Percentiles rank a stretch among this genome's conserved stretches.
These are phyloP conservation scores for Onygenales sp. DNA, from an alignment of 2,329 filamentous ascomycete genomes.

Conservation along the genomic window DNA sequence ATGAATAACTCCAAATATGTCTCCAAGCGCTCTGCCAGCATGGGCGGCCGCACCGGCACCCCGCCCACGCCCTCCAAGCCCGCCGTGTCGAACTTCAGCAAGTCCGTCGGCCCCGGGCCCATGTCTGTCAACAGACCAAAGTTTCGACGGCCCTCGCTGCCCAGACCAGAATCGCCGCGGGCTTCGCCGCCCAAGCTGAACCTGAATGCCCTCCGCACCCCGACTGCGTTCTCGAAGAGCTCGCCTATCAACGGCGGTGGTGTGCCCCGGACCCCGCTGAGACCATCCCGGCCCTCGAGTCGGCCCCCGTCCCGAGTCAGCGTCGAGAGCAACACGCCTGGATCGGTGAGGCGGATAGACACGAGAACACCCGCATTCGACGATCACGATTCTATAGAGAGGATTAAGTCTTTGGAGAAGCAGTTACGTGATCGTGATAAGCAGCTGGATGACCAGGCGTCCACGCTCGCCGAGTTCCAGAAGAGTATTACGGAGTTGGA, in stretches of 20 bases:
- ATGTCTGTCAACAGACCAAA: constrained; percentile 58
- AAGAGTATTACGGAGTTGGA: constrained; percentile 73
- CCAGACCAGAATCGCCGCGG: constrained; percentile 76
- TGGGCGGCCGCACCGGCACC: constrained; percentile 44
- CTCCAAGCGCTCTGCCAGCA: constrained; percentile 51
- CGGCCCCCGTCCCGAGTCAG: constrained; percentile 31
- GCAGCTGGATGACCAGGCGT: constrained; percentile 80
- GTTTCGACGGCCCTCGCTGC: constrained; percentile 61
- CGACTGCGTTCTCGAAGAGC: constrained; percentile 39
- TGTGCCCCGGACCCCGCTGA: constrained; percentile 35
- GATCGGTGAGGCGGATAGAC: constrained; percentile 23
- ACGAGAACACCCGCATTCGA: constrained; percentile 14
- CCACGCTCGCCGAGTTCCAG: constrained; percentile 82
- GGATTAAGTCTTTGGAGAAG: constrained; percentile 61
- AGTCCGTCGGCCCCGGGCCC: constrained; percentile 67
- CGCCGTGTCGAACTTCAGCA: constrained; percentile 71
- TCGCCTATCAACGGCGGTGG: constrained; percentile 33
- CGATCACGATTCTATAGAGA: constrained; percentile 45
- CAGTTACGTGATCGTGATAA: constrained; percentile 76
- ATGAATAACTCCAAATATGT: constrained; percentile 60
- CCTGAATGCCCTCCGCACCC: constrained; percentile 44
- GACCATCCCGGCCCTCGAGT: constrained; percentile 24
- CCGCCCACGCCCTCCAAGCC: constrained; percentile 54
- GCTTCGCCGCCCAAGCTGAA: constrained; percentile 48
- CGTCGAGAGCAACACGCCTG: constrained; percentile 26